phyloP scores from a whole-genome alignment of 805 yeast genomes.

The Komagataella ulmi region DNA sequence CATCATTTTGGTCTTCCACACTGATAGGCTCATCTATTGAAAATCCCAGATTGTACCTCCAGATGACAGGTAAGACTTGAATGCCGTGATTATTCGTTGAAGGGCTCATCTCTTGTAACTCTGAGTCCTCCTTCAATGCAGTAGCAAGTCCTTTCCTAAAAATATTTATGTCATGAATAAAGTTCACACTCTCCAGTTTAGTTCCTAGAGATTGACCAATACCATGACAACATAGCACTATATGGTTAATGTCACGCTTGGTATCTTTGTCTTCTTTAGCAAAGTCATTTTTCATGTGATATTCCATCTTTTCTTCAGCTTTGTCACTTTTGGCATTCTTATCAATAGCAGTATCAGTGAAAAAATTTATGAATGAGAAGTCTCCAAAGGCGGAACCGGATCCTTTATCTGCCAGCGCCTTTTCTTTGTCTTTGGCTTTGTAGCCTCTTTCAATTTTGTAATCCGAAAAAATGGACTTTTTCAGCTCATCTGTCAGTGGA shows the following conservation, averaged over 20 bases:
- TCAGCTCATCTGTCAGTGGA: constrained; percentile 10
- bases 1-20: constrained; percentile 18
- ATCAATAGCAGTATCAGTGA: constrained; percentile 3
- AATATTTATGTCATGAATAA: constrained; percentile 70
- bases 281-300: constrained; percentile 37
- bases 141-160: constrained; percentile 45
- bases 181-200: constrained; percentile 69
- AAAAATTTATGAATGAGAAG: background rate
- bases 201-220: constrained; percentile 83
- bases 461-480: constrained; percentile 29
- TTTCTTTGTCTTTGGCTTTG: constrained; percentile 6
- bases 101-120: constrained; percentile 16
- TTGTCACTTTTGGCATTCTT: constrained; percentile 15
- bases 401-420: background rate
- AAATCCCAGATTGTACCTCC: constrained; percentile 75
- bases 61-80: constrained; percentile 81
- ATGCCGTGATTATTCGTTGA: constrained; percentile 13
- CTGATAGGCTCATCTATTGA: constrained; percentile 28
- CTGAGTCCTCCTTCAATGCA: constrained; percentile 27
- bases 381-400: no score
- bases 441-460: constrained; percentile 38
- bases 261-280: constrained; percentile 29
- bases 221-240: constrained; percentile 87
- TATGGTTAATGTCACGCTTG: constrained; percentile 31
- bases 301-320: constrained; percentile 21